Percentiles rank a stretch among this genome's conserved stretches.
Evolutionary conservation across 108 stramenopile species (phyloP).

Genomic region (Discostella stelligeroides): DNA sequence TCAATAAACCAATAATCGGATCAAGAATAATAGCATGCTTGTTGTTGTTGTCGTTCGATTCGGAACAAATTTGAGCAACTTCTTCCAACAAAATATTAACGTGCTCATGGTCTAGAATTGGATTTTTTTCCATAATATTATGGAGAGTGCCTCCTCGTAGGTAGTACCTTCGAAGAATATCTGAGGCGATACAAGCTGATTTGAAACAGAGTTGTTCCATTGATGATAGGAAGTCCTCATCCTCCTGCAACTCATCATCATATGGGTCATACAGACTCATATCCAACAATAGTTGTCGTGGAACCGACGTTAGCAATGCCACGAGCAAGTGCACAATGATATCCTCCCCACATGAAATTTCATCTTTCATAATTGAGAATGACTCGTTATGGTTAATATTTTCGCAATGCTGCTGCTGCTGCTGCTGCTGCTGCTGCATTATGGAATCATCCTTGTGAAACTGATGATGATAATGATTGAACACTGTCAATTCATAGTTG

Average conservation of each 20-base stretch:
- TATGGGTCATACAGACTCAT: background rate
- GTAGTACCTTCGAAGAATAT: constrained; percentile 25
- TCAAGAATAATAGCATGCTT: constrained; percentile 12
- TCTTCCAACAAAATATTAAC: constrained; percentile 22
- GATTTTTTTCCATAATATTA: background rate
- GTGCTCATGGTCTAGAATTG: constrained; percentile 15
- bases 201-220: constrained; percentile 42
- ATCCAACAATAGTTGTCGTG: constrained; percentile 16
- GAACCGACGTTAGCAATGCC: constrained; percentile 35
- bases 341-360: background rate
- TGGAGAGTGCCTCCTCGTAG: background rate
- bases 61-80: constrained; percentile 13
- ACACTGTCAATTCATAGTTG: constrained; percentile 27
- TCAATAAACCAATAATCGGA: constrained; percentile 34
- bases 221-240: constrained; percentile 15
- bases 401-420: background rate
- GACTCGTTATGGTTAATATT: no score
- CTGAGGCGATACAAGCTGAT: constrained; percentile 35
- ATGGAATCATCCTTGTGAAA: no score
- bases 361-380: background rate
- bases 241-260: background rate
- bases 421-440: background rate
- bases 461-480: constrained; percentile 2
- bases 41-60: background rate
- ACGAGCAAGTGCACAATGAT: constrained; percentile 38